A percentile compares a stretch with the other conserved stretches of the same genome.
Evolutionary conservation across 139 green algal species (phyloP).

Genomic region (Picochlorum sp.): DNA sequence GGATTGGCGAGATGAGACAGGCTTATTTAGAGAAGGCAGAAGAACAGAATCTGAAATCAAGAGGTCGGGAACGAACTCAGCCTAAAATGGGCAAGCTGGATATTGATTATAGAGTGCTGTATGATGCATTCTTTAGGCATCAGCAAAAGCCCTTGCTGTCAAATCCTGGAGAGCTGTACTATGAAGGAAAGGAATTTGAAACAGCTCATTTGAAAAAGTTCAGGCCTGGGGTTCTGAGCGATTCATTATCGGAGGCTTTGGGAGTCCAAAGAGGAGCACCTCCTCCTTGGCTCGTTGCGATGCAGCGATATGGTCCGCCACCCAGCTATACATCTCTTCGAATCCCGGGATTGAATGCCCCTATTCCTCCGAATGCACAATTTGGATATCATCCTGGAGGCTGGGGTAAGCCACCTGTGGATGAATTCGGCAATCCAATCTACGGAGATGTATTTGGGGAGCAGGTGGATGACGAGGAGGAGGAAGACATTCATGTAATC

Average conservation of each 20-base stretch:
- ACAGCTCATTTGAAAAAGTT: constrained; percentile 14
- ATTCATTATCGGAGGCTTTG: constrained; percentile 45
- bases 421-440: constrained; percentile 63
- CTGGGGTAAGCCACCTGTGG: constrained; percentile 93
- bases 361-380: constrained; percentile 73
- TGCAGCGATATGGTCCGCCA: constrained; percentile 95
- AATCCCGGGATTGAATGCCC: constrained; percentile 88
- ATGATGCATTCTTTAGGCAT: constrained; percentile 99
- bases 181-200: constrained; percentile 89
- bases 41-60: constrained; percentile 76
- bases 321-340: constrained; percentile 85
- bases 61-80: constrained; percentile 62
- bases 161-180: constrained; percentile 88
- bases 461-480: constrained; percentile 13
- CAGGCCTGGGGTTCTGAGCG: constrained; percentile 12
- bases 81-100: constrained; percentile 94
- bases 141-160: constrained; percentile 88
- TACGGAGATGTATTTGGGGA: constrained; percentile 96
- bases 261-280: constrained; percentile 73
- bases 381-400: constrained; percentile 87
- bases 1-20: constrained; percentile 91
- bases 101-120: constrained; percentile 95
- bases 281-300: constrained; percentile 96
- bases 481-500: constrained; percentile 50
- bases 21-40: constrained; percentile 81